Evolutionary conservation across 805 yeast species (phyloP), one percentile per base, ranked within the genome.

Genomic region (Saccharomyces paradoxus): DNA sequence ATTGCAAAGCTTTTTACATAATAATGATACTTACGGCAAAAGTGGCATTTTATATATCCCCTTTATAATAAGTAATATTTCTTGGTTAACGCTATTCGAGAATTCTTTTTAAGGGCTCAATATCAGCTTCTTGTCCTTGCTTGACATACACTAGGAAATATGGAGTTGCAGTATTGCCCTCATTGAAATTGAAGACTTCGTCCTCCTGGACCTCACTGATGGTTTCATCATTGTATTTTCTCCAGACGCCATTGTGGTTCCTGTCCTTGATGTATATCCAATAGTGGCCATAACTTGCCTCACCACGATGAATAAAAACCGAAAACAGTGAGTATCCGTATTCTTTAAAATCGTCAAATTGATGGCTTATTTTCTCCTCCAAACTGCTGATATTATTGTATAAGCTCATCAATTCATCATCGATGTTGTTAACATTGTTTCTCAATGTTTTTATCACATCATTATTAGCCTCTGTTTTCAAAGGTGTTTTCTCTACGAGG

Each of bases 201-300:
- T 74, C 68, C 24, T 74, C 76, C 0, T 76, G 73, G 0, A 87
- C 97, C 59, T 86, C 95, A 2, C 89, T 82, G n/a, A 94, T 96
- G n/a, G 79, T 77, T 63, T 94, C 98, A 72, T 94, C 99, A 65
- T 94, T 94, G 70, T 94, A 94, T 73, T 89, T 91, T 57, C 97
- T 77, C 81, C 83, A 94, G 22, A 87, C 72, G 2, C 66, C 67
- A 29, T 80, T 78, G 21, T 77, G 76, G 58, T 78, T 78, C 2
- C 83, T 81, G 69, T 94, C 98, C 56, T 81, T 82, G 58, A 94
- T 91, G 67, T 92, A 94, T 17, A 92, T 81, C 97, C 98, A 94
- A 70, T 94, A 94, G 70, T 94, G 99, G 2, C 99, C 99, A 65
- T 88, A 92, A 51, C 89, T 84, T 0, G 97, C 98, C 63, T 90